Conservation (phyloP, 176 grass and related monocot genomes). For the Avena atlantica region DNA sequence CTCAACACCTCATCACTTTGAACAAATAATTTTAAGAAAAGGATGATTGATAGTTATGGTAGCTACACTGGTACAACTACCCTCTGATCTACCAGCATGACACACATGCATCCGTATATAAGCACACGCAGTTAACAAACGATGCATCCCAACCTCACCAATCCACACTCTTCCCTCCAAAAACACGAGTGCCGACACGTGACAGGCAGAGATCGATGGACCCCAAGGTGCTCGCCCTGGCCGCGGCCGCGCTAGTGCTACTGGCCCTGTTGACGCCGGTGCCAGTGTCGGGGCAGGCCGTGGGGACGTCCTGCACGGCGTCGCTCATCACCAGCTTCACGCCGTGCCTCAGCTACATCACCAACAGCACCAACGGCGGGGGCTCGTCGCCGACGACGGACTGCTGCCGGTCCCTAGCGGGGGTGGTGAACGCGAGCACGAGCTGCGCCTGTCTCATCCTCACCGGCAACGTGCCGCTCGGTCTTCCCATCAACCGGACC, state of each 20-base stretch:
- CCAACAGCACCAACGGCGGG: slow-evolving; percentile 54
- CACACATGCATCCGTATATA: slow-evolving; percentile 39
- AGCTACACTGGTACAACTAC: slow-evolving; percentile 49
- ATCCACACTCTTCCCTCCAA: background rate
- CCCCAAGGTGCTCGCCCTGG: background rate
- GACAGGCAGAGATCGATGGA: background rate
- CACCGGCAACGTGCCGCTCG: slow-evolving; percentile 72
- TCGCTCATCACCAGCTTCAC: slow-evolving; percentile 75
- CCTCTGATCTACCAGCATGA: slow-evolving; percentile 41
- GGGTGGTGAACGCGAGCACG: slow-evolving; percentile 45
- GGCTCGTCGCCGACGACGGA: slow-evolving; percentile 62
- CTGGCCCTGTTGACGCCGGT: background rate
- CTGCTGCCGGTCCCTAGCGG: slow-evolving; percentile 63
- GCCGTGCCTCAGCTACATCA: slow-evolving; percentile 75
- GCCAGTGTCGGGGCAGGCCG: slow-evolving; percentile 54
- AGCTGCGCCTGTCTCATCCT: slow-evolving; percentile 80
- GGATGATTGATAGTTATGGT: slow-evolving; percentile 45
- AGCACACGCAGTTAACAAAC: background rate
- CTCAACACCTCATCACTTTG: background rate
- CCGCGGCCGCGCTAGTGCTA: background rate
- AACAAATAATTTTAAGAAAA: too few species aligned
- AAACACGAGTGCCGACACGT: background rate
- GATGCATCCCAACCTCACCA: background rate
- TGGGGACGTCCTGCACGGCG: slow-evolving; percentile 59
- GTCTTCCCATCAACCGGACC: slow-evolving; percentile 74